These are phyloP conservation scores for Oryza australiensis DNA, from an alignment of 176 grass and related monocot species.

Conservation along the genomic window DNA sequence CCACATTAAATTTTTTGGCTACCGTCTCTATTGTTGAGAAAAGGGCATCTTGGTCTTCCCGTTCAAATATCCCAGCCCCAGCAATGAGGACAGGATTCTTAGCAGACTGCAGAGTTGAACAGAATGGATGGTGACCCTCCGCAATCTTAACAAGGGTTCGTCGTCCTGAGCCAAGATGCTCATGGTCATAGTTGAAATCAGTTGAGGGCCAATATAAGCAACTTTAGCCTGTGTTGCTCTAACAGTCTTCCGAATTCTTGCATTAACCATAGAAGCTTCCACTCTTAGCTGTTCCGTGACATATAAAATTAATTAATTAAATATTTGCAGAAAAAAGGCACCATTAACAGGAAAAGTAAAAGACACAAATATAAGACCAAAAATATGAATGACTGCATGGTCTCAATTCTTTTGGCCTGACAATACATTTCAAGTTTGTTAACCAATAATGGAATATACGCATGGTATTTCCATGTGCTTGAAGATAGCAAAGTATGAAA, in stretches of 20 bases:
- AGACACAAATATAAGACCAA: background rate
- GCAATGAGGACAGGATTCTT: constrained; percentile 94
- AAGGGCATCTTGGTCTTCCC: constrained; percentile 75
- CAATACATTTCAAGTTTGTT: constrained; percentile 1
- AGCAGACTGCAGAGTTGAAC: constrained; percentile 61
- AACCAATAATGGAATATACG: background rate
- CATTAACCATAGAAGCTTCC: constrained; percentile 96
- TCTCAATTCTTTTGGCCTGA: background rate
- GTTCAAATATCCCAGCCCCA: constrained; percentile 81
- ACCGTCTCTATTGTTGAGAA: constrained; percentile 70
- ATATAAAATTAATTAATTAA: background rate
- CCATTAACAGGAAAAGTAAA: background rate
- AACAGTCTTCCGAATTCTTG: constrained; percentile 88
- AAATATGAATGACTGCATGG: background rate
- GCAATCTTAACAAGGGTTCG: constrained; percentile 76
- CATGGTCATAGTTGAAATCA: constrained; percentile 93
- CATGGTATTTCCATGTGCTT: background rate
- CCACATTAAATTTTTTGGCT: constrained; percentile 75
- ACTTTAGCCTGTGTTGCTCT: constrained; percentile 85
- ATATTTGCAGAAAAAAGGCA: background rate
- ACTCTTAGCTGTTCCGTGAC: constrained; percentile 73
- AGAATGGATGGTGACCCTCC: constrained; percentile 82
- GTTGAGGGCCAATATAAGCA: constrained; percentile 82
- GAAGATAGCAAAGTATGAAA: background rate
- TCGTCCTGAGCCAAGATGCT: constrained; percentile 81